phyloP scores from a whole-genome alignment of 2,329 filamentous ascomycete species.

The Claviceps sp. region DNA sequence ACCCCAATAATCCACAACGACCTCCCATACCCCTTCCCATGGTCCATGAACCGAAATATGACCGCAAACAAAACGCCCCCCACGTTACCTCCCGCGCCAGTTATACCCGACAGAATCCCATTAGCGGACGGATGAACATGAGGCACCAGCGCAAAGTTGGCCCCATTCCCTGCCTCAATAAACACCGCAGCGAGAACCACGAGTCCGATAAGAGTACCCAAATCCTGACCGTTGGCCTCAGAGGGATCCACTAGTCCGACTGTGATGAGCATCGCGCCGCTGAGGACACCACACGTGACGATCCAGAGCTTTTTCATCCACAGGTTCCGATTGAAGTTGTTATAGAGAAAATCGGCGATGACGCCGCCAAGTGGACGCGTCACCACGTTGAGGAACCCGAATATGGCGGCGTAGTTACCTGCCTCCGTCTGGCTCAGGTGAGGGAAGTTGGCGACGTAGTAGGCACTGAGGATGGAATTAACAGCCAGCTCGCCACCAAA shows the following conservation, averaged over 20 bases:
- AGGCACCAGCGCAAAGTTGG: slow-evolving; percentile 75
- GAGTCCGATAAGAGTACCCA: slow-evolving; percentile 58
- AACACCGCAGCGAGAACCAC: slow-evolving; percentile 69
- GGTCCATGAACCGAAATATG: slow-evolving; percentile 58
- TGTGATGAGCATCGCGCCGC: slow-evolving; percentile 46
- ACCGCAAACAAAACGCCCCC: slow-evolving; percentile 77
- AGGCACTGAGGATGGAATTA: slow-evolving; percentile 44
- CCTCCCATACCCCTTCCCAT: slow-evolving; percentile 51
- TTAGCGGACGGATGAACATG: slow-evolving; percentile 78
- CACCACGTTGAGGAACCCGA: slow-evolving; percentile 59
- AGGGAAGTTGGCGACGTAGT: slow-evolving; percentile 48
- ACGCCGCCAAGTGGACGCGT: slow-evolving; percentile 54
- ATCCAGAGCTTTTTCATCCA: slow-evolving; percentile 34
- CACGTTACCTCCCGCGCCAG: slow-evolving; percentile 70
- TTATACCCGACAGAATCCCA: slow-evolving; percentile 61
- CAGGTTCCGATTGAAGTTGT: slow-evolving; percentile 18
- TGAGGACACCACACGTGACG: slow-evolving; percentile 39
- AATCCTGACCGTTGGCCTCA: slow-evolving; percentile 23
- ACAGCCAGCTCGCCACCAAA: slow-evolving; percentile 51
- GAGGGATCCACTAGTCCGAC: slow-evolving; percentile 52
- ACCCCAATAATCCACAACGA: slow-evolving; percentile 73
- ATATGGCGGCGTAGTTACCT: slow-evolving; percentile 55
- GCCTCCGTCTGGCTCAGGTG: slow-evolving; percentile 40
- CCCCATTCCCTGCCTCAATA: slow-evolving; percentile 71
- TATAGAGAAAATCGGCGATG: slow-evolving; percentile 37